Evolutionary conservation across 139 green algal species (phyloP).

Genomic region (Microglena sp.): DNA sequence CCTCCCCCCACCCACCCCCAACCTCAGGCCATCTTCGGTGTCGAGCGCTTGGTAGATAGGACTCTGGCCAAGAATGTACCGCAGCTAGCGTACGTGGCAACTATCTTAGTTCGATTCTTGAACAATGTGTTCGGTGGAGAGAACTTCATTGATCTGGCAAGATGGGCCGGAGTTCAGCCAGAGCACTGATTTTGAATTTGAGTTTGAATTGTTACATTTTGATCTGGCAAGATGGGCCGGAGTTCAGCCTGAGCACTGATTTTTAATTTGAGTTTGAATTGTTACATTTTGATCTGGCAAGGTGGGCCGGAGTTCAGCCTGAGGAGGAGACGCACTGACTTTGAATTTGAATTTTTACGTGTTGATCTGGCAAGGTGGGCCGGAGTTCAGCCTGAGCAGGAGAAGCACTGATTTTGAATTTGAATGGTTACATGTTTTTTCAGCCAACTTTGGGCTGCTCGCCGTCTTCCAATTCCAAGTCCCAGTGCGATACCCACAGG

Average conservation of each 20-base stretch:
- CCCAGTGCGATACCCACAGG: too few species aligned
- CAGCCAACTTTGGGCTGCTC: too few species aligned
- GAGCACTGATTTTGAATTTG: not conserved
- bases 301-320: conserved; percentile 87
- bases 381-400: conserved; percentile 77
- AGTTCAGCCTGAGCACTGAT: conserved; percentile 61
- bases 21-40: conserved; percentile 72
- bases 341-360: too few species aligned
- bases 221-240: conserved; percentile 89
- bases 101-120: conserved; percentile 78
- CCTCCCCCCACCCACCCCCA: too few species aligned
- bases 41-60: conserved; percentile 80
- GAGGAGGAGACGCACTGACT: not conserved
- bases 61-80: conserved; percentile 59
- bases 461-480: too few species aligned
- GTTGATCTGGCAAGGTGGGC: conserved; percentile 90
- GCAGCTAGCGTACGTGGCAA: conserved; percentile 63
- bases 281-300: conserved; percentile 92
- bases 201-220: too few species aligned
- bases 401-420: too few species aligned
- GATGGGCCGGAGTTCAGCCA: conserved; percentile 87
- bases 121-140: conserved; percentile 89
- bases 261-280: too few species aligned
- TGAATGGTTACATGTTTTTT: too few species aligned
- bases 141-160: conserved; percentile 93